Evolutionary conservation across 139 green algal species (phyloP), one percentile per base, ranked within the genome.

Genomic region (Ettlia oleoabundans): DNA sequence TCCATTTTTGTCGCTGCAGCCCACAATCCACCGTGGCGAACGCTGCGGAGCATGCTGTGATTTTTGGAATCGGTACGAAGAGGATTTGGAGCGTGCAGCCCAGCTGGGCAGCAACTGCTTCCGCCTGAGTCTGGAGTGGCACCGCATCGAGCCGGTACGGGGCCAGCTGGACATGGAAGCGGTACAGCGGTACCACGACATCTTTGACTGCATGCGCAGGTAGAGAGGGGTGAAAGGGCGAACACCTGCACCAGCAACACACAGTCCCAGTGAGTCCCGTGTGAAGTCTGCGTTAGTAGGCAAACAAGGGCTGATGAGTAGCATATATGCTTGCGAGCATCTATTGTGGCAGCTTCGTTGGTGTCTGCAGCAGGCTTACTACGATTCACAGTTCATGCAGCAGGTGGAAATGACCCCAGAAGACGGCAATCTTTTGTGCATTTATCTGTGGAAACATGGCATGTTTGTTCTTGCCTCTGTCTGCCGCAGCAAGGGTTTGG

Each of bases 71-170:
- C 88, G 74, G 81, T 94, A 84, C 66, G 79, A 85, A 41, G 80
- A 91, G 21, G 92, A 97, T 82, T 90, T 97, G 35, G 71, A 82
- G n/a, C 69, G 86, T 13, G 88, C 91, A 0, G 64, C 80, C 8
- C 1, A 86, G 33, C 62, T 93, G 30, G 92, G 91, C 22, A 88
- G 82, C 84, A 97, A 94, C 69, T 82, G 86, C 10, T 95, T 97
- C 80, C 88, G 94, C 15, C 82, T 97, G 41, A 95, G 91, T 13
- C 86, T 97, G 41, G 94, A 97, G 85, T 97, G 94, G 94, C 84
- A 86, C 28, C 88, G 93, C 74, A 89, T 97, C 6, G 87, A 94
- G 76, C 94, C 94, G 5, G 58, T 52, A 35, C 80, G 69, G 6
- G 91, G 91, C 4, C n/a, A 87, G 35, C 85, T 92, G 18, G 90